Base-by-base conservation (phyloP, 2,329 filamentous ascomycete genomes). In the Aaosphaeria pasadenensis region DNA sequence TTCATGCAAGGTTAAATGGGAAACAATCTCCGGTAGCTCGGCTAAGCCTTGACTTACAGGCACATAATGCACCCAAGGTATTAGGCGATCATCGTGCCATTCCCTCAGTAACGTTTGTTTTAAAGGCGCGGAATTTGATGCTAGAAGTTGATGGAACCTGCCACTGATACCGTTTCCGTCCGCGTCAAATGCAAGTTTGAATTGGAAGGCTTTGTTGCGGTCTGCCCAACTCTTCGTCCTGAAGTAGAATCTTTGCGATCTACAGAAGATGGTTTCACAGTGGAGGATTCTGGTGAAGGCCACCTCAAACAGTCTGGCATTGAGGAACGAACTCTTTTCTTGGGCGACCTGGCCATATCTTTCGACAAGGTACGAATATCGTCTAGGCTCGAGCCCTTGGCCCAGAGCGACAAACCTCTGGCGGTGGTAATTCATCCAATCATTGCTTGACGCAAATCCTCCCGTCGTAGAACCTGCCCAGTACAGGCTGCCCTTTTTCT, bases 391-490 rank as follows among this genome's bases (percentile, higher is more conserved):
- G 11, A 50, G 53, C 9, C 7, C 7, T 29, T 62, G 46, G 2
- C 50, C 55, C 31, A 64, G 77, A 69, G 48, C 77, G 72, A 50
- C 77, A 59, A 55, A 56, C 6, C 60, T 46, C 44, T 81, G 77
- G 1, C 80, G 72, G 17, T 83, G 80, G 38, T 70, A 74, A 1
- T 61, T 43, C 1, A 51, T 53, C 77, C 77, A 81, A 0, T 58
- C 46, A 1, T 61, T 52, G 7, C 65, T 58, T 0, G 63, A 66
- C 33, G n/a, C 33, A 36, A 66, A 74, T 0, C 73, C 78, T 2
- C 80, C 81, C 0, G 80, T 82, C 0, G 73, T 81, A 0, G 76
- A 80, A 0, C 81, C 81, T 0, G 76, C 74, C 82, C 81, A 84
- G 58, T 83, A 84, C 0, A 83, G 56, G 2, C 73, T 74, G 33